phyloP scores from a whole-genome alignment of 306 rosid species.

The Casuarina cunninghamiana region DNA sequence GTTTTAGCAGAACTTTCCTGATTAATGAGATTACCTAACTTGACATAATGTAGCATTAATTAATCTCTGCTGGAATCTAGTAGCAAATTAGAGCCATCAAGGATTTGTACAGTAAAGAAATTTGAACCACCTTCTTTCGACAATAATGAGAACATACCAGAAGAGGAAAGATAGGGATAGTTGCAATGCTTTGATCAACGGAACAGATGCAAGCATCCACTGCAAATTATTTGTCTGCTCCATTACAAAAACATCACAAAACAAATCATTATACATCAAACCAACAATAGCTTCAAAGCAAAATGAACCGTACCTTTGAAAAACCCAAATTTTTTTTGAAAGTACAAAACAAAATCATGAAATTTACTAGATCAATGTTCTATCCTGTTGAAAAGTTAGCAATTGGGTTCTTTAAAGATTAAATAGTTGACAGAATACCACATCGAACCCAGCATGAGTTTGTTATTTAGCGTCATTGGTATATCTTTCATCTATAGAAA shows the following conservation, averaged over 20 bases:
- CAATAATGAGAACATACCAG: slow-evolving; percentile 50
- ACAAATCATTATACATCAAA: slow-evolving; percentile 20
- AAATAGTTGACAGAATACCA: neutral
- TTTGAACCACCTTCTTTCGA: neutral
- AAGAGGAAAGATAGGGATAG: slow-evolving; percentile 85
- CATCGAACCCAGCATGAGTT: neutral
- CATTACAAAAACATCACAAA: slow-evolving; percentile 36
- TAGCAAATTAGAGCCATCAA: neutral
- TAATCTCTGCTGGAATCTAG: neutral
- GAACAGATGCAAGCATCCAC: slow-evolving; percentile 80
- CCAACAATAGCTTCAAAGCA: slow-evolving; percentile 23
- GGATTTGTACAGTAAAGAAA: neutral
- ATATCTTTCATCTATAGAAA: neutral
- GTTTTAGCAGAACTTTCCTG: neutral
- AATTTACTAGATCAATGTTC: neutral
- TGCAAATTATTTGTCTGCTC: slow-evolving; percentile 94
- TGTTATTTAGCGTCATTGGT: neutral
- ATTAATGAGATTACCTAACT: neutral
- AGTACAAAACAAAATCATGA: neutral
- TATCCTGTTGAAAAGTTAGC: neutral
- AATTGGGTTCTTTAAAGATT: neutral
- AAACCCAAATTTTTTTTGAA: neutral
- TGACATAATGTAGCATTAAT: neutral
- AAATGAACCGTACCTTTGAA: neutral
- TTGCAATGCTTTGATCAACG: slow-evolving; percentile 86